Evolutionary conservation across 2,329 filamentous ascomycete species (phyloP).

Genomic region (Diplodia intermedia): DNA sequence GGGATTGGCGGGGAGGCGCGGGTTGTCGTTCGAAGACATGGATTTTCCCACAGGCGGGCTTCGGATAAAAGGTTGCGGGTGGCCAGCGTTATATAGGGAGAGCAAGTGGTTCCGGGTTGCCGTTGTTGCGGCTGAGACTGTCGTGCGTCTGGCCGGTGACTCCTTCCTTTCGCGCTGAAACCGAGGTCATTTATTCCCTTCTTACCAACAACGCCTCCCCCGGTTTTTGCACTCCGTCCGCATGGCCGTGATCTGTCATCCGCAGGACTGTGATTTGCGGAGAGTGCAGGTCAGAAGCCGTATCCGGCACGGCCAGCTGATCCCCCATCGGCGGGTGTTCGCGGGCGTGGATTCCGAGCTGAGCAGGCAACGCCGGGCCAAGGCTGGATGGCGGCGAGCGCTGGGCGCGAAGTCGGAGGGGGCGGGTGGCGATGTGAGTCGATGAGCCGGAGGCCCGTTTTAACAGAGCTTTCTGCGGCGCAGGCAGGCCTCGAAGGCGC

Average conservation of each 20-base stretch:
- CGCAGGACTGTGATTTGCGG: neutral
- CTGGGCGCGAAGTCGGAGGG: neutral
- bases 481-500: neutral
- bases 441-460: neutral
- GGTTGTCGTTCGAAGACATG: neutral
- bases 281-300: neutral
- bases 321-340: neutral
- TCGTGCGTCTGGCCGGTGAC: slow-evolving; percentile 6
- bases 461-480: neutral
- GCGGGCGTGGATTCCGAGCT: slow-evolving; percentile 2
- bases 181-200: slow-evolving; percentile 7
- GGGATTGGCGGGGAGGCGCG: neutral
- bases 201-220: neutral
- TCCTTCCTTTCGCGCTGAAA: neutral
- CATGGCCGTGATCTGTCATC: neutral
- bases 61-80: slow-evolving; percentile 9
- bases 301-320: neutral
- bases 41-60: neutral
- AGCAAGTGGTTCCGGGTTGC: slow-evolving; percentile 24
- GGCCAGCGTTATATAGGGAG: slow-evolving; percentile 26
- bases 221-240: neutral
- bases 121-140: neutral
- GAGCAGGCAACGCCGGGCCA: slow-evolving; percentile 5
- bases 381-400: neutral
- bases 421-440: neutral